Base-by-base conservation (phyloP, 192 early-diverging fungal genomes). In the Backusella luteola region DNA sequence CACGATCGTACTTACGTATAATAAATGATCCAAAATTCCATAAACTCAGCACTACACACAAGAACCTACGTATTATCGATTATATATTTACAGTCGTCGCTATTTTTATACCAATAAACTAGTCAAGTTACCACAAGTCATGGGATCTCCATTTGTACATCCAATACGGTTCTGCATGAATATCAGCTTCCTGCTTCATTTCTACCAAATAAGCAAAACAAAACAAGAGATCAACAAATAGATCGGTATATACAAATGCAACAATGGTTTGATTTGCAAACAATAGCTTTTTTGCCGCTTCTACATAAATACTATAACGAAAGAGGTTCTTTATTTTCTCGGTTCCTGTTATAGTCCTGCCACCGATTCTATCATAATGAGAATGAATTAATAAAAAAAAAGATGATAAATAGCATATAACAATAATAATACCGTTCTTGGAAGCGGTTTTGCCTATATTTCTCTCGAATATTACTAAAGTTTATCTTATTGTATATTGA, bases 171-270 rank as follows among this genome's bases (percentile, higher is more conserved):
- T 80, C 29, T 6, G 85, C 76, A 41, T 77, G 80, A 4, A 77
- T 73, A 29, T 73, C 70, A 17, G 77, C 42, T 38, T 75, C 75
- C 71, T 83, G 79, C 75, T 90, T 83, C 12, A 88, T 80, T 34
- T 92, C 90, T 32, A 89, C 79, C n/a, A 92, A 75, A 76, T 92
- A 92, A 35, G 87, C 74, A 8, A 85, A 70, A 73, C 89, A 91
- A 63, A 91, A 87, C 23, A 88, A 67, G 0, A 86, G 26, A 67
- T 92, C 91, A 2, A 87, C 84, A 3, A 84, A 39, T 56, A 92
- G 68, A 75, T 92, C 90, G 34, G 86, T 49, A 66, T 89, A 84
- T 79, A 79, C 77, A 79, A 79, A 79, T 19, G 74, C 26, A 15
- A 79, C 72, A 19, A 79, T 79, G 14, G 66, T 73, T n/a, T 69